Conservation (phyloP, 768 basidiomycete species). For the Hygrophorus russula region DNA sequence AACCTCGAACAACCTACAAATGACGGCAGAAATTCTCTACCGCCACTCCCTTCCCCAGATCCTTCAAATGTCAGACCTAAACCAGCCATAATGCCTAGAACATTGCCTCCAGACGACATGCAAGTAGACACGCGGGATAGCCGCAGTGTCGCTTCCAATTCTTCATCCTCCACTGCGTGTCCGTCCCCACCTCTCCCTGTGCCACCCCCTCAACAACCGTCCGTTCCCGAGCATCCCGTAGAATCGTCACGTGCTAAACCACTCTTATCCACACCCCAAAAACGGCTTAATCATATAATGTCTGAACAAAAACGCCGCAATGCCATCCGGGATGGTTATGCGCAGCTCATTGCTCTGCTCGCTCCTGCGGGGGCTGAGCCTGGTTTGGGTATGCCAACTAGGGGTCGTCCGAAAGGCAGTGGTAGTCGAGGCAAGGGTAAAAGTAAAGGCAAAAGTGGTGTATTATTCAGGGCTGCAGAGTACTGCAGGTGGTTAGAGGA, state of each 20-base stretch:
- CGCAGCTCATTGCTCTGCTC: conserved; percentile 72
- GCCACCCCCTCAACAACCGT: neutral
- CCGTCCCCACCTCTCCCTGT: conserved; percentile 8
- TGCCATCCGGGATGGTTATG: conserved; percentile 83
- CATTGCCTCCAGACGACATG: conserved; percentile 9
- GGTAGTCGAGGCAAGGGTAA: conserved; percentile 54
- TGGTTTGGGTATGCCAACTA: conserved; percentile 60
- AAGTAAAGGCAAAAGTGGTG: conserved; percentile 83
- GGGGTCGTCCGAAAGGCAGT: conserved; percentile 74
- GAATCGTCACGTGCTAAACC: conserved; percentile 36
- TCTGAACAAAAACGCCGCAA: conserved; percentile 91
- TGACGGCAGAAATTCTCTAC: conserved; percentile 10
- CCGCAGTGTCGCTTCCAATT: conserved; percentile 18
- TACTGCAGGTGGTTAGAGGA: conserved; percentile 84
- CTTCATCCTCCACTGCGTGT: conserved; percentile 13
- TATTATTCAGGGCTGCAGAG: conserved; percentile 77
- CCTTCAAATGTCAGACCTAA: conserved; percentile 40
- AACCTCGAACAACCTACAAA: conserved; percentile 14
- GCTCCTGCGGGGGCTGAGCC: conserved; percentile 65
- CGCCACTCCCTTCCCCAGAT: conserved; percentile 19
- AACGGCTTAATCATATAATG: conserved; percentile 87
- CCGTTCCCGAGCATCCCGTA: conserved; percentile 3
- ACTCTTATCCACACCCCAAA: conserved; percentile 74
- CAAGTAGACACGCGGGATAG: conserved; percentile 11
- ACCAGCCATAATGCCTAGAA: conserved; percentile 10